These are phyloP conservation scores for Coemansia sp. DNA, from an alignment of 192 early-diverging fungal genomes.

Conservation along the genomic window DNA sequence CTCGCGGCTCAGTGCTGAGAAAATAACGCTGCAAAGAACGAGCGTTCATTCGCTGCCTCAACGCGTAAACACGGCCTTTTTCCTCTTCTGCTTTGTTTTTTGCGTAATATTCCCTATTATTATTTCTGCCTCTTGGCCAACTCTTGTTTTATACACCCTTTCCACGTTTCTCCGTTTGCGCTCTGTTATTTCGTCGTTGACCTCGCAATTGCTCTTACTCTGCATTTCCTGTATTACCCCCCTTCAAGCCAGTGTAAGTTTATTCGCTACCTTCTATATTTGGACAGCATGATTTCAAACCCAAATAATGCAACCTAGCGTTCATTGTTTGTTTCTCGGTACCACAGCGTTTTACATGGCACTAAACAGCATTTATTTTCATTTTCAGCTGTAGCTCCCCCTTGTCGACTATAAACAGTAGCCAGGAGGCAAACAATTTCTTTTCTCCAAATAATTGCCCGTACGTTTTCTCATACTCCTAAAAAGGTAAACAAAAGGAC, in stretches of 20 bases:
- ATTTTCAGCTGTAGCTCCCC: too few species aligned
- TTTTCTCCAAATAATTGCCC: neutral
- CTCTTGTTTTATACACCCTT: neutral
- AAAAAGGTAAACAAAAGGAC: neutral
- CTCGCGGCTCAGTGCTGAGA: neutral
- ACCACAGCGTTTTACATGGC: neutral
- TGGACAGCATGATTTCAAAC: neutral
- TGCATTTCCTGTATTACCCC: neutral
- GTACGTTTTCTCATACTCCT: neutral
- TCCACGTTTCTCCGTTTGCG: neutral
- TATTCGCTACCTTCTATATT: neutral
- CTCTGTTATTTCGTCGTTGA: neutral
- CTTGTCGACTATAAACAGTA: neutral
- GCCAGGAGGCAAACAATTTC: too few species aligned
- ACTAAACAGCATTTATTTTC: neutral
- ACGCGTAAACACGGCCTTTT: conserved; percentile 4
- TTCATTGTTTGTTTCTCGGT: neutral
- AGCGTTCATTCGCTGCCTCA: neutral
- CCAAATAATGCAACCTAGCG: neutral
- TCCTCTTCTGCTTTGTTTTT: conserved; percentile 4
- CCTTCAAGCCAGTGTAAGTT: neutral
- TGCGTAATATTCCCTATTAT: conserved; percentile 3
- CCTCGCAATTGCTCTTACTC: too few species aligned
- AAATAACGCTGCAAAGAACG: neutral
- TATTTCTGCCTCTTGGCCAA: conserved; percentile 1